phyloP scores from a whole-genome alignment of 148 eudicot genomes.

The Heliamphora exappendiculata region DNA sequence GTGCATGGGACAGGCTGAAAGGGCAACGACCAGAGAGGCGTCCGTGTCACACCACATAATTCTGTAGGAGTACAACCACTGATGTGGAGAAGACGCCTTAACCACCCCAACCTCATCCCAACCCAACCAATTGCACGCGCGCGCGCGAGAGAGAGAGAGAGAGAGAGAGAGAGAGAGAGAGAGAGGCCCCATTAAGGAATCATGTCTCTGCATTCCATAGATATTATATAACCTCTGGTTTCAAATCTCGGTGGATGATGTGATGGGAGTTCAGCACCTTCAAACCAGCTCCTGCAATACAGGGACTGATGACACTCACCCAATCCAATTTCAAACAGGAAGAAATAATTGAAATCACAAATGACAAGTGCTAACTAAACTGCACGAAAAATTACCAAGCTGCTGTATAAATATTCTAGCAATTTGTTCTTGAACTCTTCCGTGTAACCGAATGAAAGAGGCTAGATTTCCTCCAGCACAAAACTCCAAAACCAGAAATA shows the following conservation, averaged over 20 bases:
- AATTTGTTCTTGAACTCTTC: constrained; percentile 33
- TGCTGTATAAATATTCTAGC: constrained; percentile 39
- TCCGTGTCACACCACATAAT: not conserved
- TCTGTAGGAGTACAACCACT: not conserved
- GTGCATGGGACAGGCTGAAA: not conserved
- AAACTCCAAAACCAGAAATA: constrained; percentile 38
- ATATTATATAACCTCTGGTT: constrained; percentile 37
- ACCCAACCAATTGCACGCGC: too few species aligned
- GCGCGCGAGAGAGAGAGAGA: too few species aligned
- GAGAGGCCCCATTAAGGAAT: too few species aligned
- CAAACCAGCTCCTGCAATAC: constrained; percentile 41
- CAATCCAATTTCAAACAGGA: not conserved
- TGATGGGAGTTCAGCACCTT: constrained; percentile 26
- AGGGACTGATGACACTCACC: not conserved
- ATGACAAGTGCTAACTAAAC: not conserved
- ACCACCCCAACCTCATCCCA: not conserved
- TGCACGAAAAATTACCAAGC: constrained; percentile 22
- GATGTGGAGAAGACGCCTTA: not conserved
- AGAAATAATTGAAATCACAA: not conserved
- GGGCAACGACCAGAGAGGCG: not conserved
- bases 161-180: too few species aligned
- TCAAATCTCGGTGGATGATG: constrained; percentile 42
- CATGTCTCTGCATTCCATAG: not conserved
- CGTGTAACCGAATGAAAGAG: constrained; percentile 31
- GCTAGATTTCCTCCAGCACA: constrained; percentile 47